A percentile compares a stretch with the other conserved stretches of the same genome.
phyloP scores from a whole-genome alignment of 495 filamentous ascomycete species.

The Acidomyces sp. region DNA sequence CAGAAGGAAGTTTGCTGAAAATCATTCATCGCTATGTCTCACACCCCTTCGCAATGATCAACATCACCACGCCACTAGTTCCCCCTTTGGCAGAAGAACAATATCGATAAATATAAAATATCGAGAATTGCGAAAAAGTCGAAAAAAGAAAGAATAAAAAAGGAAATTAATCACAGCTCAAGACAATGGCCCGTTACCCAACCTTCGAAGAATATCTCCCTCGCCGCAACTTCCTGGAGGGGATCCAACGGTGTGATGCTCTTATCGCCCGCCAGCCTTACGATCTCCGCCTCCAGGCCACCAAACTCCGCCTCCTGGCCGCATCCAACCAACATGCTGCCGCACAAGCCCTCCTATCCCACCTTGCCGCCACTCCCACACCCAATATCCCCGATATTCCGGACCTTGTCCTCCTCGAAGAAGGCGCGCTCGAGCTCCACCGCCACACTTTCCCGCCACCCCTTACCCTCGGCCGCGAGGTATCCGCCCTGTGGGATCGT shows the following conservation, averaged over 20 bases:
- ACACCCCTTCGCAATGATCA: no score
- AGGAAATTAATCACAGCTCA: no score
- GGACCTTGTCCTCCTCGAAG: slow-evolving; percentile 4
- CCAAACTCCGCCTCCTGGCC: slow-evolving; percentile 9
- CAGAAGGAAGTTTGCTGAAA: no score
- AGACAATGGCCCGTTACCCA: slow-evolving; percentile 18
- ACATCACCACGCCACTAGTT: no score
- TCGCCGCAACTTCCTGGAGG: slow-evolving; percentile 10
- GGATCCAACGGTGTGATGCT: slow-evolving; percentile 15
- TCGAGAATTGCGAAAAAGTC: no score
- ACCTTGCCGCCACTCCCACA: background rate
- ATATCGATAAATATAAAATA: no score
- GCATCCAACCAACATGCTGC: slow-evolving; percentile 1
- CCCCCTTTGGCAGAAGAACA: no score
- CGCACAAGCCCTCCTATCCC: slow-evolving; percentile 1
- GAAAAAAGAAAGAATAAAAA: background rate
- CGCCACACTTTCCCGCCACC: slow-evolving; percentile 3
- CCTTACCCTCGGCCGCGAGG: slow-evolving; percentile 1
- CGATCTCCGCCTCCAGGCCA: slow-evolving; percentile 8
- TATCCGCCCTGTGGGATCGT: slow-evolving; percentile 15
- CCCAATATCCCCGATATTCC: slow-evolving; percentile 3
- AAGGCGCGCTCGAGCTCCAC: slow-evolving; percentile 2
- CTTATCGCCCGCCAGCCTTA: slow-evolving; percentile 10
- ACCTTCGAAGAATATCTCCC: slow-evolving; percentile 16
- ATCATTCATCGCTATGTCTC: no score